These are phyloP conservation scores for Nigrospora sphaerica DNA, from an alignment of 2,329 filamentous ascomycete species.

Conservation along the genomic window DNA sequence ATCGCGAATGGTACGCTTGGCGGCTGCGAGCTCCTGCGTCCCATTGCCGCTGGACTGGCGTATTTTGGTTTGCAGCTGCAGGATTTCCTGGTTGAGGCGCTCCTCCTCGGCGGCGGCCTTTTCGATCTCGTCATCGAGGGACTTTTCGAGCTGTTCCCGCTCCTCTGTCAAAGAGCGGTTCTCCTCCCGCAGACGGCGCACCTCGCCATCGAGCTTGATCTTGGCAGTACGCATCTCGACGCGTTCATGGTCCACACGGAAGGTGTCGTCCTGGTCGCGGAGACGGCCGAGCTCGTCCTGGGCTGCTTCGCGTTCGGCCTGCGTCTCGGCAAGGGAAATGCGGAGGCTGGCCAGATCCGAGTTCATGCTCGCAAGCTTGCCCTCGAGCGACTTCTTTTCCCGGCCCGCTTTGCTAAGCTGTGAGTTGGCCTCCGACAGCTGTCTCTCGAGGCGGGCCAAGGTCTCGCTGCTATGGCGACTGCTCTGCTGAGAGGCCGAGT, in stretches of 20 bases:
- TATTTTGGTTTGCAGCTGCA: slow-evolving; percentile 39
- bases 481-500: not conserved
- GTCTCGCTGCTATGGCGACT: slow-evolving; percentile 22
- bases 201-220: slow-evolving; percentile 59
- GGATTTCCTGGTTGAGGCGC: slow-evolving; percentile 48
- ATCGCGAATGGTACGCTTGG: slow-evolving; percentile 56
- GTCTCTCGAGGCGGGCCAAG: slow-evolving; percentile 45
- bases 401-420: slow-evolving; percentile 48
- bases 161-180: slow-evolving; percentile 49
- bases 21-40: slow-evolving; percentile 47
- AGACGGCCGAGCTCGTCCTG: slow-evolving; percentile 50
- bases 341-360: slow-evolving; percentile 54
- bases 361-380: slow-evolving; percentile 52
- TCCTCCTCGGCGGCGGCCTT: slow-evolving; percentile 60
- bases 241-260: slow-evolving; percentile 60
- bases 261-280: slow-evolving; percentile 50
- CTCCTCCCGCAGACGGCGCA: slow-evolving; percentile 59
- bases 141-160: slow-evolving; percentile 51
- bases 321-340: slow-evolving; percentile 47
- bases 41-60: slow-evolving; percentile 38
- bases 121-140: slow-evolving; percentile 59
- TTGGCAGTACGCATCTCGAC: slow-evolving; percentile 62
- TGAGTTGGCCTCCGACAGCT: slow-evolving; percentile 49
- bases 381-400: slow-evolving; percentile 58
- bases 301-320: slow-evolving; percentile 61